These are phyloP conservation scores for Gnaphalium uliginosum DNA, from an alignment of 129 eudicot genomes.

Conservation along the genomic window DNA sequence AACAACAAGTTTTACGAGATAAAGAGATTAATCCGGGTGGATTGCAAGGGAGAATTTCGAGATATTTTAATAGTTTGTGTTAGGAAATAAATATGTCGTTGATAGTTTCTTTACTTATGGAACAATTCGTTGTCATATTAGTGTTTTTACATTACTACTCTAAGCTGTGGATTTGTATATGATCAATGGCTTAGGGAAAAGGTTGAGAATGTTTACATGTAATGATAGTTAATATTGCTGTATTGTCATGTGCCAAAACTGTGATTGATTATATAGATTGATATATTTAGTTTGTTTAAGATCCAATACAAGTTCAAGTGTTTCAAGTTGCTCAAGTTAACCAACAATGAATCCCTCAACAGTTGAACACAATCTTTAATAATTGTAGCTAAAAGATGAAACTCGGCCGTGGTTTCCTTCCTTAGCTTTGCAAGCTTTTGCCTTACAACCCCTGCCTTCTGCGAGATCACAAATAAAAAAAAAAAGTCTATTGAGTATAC, in stretches of 20 bases:
- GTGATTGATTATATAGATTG: background rate
- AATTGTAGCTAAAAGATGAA: constrained; percentile 4
- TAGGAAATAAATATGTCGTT: constrained; percentile 7
- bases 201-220: background rate
- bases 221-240: background rate
- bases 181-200: background rate
- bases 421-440: constrained; percentile 46
- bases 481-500: background rate
- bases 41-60: constrained; percentile 28
- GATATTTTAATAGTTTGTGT: constrained; percentile 26
- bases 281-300: too few species aligned
- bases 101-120: background rate
- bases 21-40: constrained; percentile 39
- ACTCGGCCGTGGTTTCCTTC: constrained; percentile 40
- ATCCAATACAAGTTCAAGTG: too few species aligned
- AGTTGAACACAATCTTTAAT: constrained; percentile 5
- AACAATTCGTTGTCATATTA: background rate
- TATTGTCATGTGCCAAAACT: background rate
- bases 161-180: background rate
- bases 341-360: constrained; percentile 14
- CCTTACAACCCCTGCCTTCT: constrained; percentile 59
- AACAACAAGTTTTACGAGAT: constrained; percentile 83
- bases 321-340: background rate
- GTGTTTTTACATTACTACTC: background rate
- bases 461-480: constrained; percentile 26